Evolutionary conservation across 2,329 filamentous ascomycete genomes (phyloP).

Genomic region (Bipolaris cookei): DNA sequence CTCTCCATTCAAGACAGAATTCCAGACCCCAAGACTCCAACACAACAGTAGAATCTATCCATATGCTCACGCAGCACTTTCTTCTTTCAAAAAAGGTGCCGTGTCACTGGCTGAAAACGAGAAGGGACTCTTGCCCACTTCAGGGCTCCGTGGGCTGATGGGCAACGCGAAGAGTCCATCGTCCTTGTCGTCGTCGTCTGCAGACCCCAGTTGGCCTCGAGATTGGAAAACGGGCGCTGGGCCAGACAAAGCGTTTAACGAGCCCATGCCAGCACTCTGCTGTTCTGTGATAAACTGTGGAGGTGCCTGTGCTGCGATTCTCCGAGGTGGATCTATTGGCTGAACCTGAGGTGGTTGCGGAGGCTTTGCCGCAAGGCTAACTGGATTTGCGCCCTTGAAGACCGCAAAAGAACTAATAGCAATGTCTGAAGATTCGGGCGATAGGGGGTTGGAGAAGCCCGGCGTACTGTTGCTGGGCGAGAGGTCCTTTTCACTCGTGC

Average conservation of each 20-base stretch:
- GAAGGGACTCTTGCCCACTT: slow-evolving; percentile 85
- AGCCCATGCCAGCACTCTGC: slow-evolving; percentile 52
- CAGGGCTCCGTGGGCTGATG: slow-evolving; percentile 83
- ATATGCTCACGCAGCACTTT: slow-evolving; percentile 33
- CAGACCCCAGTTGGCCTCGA: slow-evolving; percentile 41
- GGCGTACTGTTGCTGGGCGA: slow-evolving; percentile 50
- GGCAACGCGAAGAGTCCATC: slow-evolving; percentile 88
- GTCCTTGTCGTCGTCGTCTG: slow-evolving; percentile 62
- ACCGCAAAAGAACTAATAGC: slow-evolving; percentile 66
- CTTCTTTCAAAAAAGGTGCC: slow-evolving; percentile 40
- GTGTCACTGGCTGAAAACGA: slow-evolving; percentile 56
- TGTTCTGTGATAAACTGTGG: slow-evolving; percentile 51
- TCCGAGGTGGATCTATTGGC: slow-evolving; percentile 37
- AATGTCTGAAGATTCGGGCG: slow-evolving; percentile 67
- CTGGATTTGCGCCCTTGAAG: slow-evolving; percentile 59
- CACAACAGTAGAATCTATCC: not conserved
- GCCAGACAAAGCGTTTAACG: slow-evolving; percentile 53
- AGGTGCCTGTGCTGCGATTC: slow-evolving; percentile 42
- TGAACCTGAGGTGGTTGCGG: slow-evolving; percentile 45
- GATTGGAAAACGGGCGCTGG: slow-evolving; percentile 39
- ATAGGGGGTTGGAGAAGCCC: slow-evolving; percentile 58
- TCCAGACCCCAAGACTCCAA: slow-evolving; percentile 7
- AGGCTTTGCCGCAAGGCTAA: slow-evolving; percentile 51
- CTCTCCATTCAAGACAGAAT: slow-evolving; percentile 4
- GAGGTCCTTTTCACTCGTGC: slow-evolving; percentile 72